A percentile compares a stretch with the other conserved stretches of the same genome.
Evolutionary conservation across 441 rosid genomes (phyloP).

Genomic region (Kokia cookei): DNA sequence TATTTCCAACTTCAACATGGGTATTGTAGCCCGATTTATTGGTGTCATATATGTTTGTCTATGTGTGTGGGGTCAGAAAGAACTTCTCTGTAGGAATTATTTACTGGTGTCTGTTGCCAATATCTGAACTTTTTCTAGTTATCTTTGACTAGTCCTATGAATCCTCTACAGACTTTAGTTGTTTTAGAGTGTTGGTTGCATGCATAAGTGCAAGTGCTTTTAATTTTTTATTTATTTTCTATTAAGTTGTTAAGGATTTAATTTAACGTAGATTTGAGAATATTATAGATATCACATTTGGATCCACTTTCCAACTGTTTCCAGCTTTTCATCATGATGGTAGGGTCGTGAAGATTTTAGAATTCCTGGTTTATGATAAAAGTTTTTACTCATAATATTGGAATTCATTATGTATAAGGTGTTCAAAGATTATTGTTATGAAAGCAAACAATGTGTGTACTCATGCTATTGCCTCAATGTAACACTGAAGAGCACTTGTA

Average conservation of each 20-base stretch:
- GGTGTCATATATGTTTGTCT: not conserved
- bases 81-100: not conserved
- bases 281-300: not conserved
- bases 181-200: not conserved
- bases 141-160: not conserved
- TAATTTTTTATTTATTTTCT: not conserved
- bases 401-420: not conserved
- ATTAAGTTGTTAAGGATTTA: not conserved
- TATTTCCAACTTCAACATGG: slow-evolving; percentile 2
- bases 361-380: not conserved
- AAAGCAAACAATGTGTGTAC: not conserved
- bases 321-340: not conserved
- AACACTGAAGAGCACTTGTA: not conserved
- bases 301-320: not conserved
- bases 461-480: not conserved
- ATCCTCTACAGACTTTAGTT: not conserved
- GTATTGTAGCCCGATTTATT: not conserved
- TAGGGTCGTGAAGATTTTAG: not conserved
- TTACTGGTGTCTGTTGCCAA: not conserved
- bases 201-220: not conserved
- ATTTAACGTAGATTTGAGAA: not conserved
- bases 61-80: not conserved
- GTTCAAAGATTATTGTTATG: not conserved
- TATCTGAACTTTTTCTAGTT: not conserved
- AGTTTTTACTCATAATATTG: not conserved